These are phyloP conservation scores for Xylaria venustula DNA, from an alignment of 495 filamentous ascomycete genomes.

Conservation along the genomic window DNA sequence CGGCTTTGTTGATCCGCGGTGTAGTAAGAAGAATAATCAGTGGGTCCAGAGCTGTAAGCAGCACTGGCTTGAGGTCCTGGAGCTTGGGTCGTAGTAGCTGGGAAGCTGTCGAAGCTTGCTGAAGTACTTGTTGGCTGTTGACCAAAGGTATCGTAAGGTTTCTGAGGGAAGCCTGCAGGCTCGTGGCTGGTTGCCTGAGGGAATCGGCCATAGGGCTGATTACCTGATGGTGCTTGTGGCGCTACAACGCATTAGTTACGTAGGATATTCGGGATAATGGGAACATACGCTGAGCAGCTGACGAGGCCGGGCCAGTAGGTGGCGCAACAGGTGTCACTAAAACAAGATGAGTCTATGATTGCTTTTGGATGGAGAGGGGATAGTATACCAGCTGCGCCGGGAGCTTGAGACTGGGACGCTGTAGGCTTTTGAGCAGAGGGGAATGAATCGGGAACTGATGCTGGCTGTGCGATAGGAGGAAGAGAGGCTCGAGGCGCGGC, in stretches of 20 bases:
- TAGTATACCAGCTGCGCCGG: conserved; percentile 38
- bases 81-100: conserved; percentile 62
- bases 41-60: conserved; percentile 69
- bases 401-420: conserved; percentile 55
- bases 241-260: conserved; percentile 23
- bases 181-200: conserved; percentile 57
- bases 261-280: conserved; percentile 27
- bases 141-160: conserved; percentile 79
- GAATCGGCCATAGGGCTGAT: conserved; percentile 73
- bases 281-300: conserved; percentile 31
- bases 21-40: conserved; percentile 84
- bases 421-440: conserved; percentile 62
- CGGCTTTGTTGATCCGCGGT: conserved; percentile 75
- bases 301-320: conserved; percentile 30
- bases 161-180: conserved; percentile 61
- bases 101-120: conserved; percentile 48
- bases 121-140: conserved; percentile 60
- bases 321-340: conserved; percentile 33
- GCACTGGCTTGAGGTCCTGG: conserved; percentile 55
- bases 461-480: conserved; percentile 64
- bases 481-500: conserved; percentile 86
- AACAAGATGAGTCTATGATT: conserved; percentile 25
- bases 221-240: conserved; percentile 36
- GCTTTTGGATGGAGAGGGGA: conserved; percentile 6
- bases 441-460: conserved; percentile 59